phyloP scores from a whole-genome alignment of 2,329 filamentous ascomycete species.

The Alternaria atra region DNA sequence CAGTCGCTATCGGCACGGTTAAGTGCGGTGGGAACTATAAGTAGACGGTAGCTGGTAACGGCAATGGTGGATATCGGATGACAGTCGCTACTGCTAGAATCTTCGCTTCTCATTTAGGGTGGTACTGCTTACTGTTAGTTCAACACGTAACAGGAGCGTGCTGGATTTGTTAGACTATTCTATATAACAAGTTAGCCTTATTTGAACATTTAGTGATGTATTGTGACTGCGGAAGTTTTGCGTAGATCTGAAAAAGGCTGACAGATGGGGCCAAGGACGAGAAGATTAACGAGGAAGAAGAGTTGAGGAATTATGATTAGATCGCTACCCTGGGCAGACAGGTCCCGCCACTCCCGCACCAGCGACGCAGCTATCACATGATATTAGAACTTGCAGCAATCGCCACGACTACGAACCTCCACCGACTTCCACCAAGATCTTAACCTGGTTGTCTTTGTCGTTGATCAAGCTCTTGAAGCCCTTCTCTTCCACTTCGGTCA shows the following conservation, averaged over 20 bases:
- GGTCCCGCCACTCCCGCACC: not conserved
- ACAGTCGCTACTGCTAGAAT: not conserved
- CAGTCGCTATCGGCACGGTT: not conserved
- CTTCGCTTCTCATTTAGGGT: not conserved
- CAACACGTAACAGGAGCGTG: not conserved
- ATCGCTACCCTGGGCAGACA: not conserved
- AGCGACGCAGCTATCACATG: not conserved
- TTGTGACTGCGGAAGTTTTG: not conserved
- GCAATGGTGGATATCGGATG: not conserved
- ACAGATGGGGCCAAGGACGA: not conserved
- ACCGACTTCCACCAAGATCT: constrained; percentile 56
- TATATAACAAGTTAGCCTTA: no score
- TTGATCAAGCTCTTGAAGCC: constrained; percentile 59
- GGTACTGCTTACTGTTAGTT: not conserved
- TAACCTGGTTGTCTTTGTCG: constrained; percentile 61
- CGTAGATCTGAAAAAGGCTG: not conserved
- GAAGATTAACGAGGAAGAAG: not conserved
- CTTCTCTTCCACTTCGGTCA: constrained; percentile 58
- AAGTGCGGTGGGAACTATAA: not conserved
- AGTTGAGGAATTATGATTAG: not conserved
- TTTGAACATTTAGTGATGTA: not conserved
- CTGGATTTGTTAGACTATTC: not conserved
- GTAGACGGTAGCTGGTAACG: not conserved
- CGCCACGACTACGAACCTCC: constrained; percentile 22
- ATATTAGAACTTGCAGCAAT: not conserved